A percentile compares a stretch with the other conserved stretches of the same genome.
Evolutionary conservation across 2,329 filamentous ascomycete genomes (phyloP).

Genomic region (Reticulascus tulasneorum): DNA sequence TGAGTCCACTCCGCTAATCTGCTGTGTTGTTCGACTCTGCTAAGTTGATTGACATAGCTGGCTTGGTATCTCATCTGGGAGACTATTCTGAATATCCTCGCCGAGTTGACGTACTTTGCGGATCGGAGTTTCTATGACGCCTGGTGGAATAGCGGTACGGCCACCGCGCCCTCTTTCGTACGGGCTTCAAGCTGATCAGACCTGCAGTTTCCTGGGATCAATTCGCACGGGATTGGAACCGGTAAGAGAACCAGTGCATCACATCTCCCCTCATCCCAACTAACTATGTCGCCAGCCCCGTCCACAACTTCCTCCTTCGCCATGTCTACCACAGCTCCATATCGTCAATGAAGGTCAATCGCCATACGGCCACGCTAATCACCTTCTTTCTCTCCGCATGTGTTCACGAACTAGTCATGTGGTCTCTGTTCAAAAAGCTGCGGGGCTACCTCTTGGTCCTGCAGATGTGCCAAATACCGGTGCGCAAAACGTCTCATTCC

Average conservation of each 20-base stretch:
- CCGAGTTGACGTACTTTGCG: constrained; percentile 72
- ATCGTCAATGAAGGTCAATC: constrained; percentile 66
- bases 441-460: constrained; percentile 69
- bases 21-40: background rate
- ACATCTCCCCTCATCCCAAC: background rate
- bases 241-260: constrained; percentile 23
- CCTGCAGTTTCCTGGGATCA: constrained; percentile 62
- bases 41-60: constrained; percentile 33
- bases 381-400: constrained; percentile 71
- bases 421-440: constrained; percentile 74
- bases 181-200: background rate
- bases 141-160: constrained; percentile 59
- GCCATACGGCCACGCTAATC: constrained; percentile 67
- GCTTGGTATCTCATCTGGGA: constrained; percentile 83
- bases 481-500: constrained; percentile 23
- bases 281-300: constrained; percentile 42
- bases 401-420: constrained; percentile 75
- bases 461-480: constrained; percentile 71
- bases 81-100: constrained; percentile 68
- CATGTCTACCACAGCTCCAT: constrained; percentile 79
- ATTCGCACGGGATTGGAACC: constrained; percentile 77
- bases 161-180: too few species aligned
- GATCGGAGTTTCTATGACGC: constrained; percentile 68
- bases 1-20: constrained; percentile 18
- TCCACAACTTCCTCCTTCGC: constrained; percentile 72